Conservation (phyloP, 345 rosid genomes). For the Citrus glauca region DNA sequence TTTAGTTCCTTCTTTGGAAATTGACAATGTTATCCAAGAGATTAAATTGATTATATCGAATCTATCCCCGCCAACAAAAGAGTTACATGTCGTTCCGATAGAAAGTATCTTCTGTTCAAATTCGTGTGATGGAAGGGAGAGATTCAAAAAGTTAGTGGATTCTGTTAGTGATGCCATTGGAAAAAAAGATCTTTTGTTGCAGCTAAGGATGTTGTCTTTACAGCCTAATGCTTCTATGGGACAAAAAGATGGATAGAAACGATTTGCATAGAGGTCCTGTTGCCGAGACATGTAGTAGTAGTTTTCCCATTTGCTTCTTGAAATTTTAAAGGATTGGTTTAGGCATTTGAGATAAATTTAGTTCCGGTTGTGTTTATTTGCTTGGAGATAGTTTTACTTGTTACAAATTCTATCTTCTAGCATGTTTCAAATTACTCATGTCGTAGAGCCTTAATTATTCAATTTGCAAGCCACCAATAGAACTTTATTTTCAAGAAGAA, state of each 20-base stretch:
- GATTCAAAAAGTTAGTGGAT: conserved; percentile 44
- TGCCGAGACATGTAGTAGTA: background rate
- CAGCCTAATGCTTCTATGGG: background rate
- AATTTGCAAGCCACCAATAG: background rate
- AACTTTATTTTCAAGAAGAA: conserved; percentile 60
- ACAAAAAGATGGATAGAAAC: background rate
- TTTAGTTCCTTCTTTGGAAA: conserved; percentile 26
- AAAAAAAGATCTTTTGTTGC: conserved; percentile 72
- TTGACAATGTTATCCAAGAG: conserved; percentile 35
- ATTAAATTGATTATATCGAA: conserved; percentile 40
- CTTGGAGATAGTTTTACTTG: background rate
- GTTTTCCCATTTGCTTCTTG: background rate
- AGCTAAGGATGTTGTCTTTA: conserved; percentile 57
- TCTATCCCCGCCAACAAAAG: conserved; percentile 60
- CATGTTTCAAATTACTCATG: background rate
- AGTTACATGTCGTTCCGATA: conserved; percentile 56
- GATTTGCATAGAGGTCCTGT: background rate
- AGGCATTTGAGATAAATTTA: background rate
- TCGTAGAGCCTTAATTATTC: background rate
- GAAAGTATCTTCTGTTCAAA: conserved; percentile 50
- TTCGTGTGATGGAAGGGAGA: conserved; percentile 42
- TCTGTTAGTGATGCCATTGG: conserved; percentile 66
- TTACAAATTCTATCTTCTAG: background rate
- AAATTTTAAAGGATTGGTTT: background rate
- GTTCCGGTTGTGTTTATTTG: background rate